A percentile compares a stretch with the other conserved stretches of the same genome.
phyloP scores from a whole-genome alignment of 805 yeast species.

The Suhomyces canberraensis region DNA sequence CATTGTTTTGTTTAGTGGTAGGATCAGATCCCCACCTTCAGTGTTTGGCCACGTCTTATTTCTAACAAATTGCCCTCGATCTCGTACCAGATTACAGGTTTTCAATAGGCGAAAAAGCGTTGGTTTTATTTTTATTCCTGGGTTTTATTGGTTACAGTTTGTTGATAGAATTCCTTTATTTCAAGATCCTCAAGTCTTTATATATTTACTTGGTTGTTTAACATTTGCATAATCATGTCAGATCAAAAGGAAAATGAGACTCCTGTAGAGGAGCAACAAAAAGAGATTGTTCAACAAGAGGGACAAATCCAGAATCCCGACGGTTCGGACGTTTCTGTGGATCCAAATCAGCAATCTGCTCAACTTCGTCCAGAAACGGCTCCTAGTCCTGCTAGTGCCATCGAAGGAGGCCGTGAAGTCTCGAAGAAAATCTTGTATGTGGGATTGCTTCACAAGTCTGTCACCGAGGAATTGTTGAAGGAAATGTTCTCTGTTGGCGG shows the following conservation, averaged over 20 bases:
- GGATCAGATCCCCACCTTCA: too few species aligned
- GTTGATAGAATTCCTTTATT: slow-evolving; percentile 1
- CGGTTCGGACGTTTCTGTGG: too few species aligned
- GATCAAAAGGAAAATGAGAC: background rate
- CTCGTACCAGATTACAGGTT: too few species aligned
- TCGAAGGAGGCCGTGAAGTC: slow-evolving; percentile 78
- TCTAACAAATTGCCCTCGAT: too few species aligned
- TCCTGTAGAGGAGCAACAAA: background rate
- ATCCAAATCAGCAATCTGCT: too few species aligned
- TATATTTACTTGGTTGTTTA: background rate
- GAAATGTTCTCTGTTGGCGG: slow-evolving; percentile 65
- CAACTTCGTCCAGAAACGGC: slow-evolving; percentile 3
- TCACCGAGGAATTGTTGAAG: slow-evolving; percentile 59
- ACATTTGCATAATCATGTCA: background rate
- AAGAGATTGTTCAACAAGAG: too few species aligned
- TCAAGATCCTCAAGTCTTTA: background rate
- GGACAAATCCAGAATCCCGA: too few species aligned
- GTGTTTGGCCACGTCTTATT: too few species aligned
- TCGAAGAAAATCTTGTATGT: slow-evolving; percentile 73
- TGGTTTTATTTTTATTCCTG: too few species aligned
- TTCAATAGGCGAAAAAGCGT: too few species aligned
- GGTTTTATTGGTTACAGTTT: background rate
- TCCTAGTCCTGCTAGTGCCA: slow-evolving; percentile 53
- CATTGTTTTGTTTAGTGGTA: too few species aligned
- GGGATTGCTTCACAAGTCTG: slow-evolving; percentile 64